Conservation (phyloP, 1,284 basidiomycete species). For the Trichosporon asahii region DNA sequence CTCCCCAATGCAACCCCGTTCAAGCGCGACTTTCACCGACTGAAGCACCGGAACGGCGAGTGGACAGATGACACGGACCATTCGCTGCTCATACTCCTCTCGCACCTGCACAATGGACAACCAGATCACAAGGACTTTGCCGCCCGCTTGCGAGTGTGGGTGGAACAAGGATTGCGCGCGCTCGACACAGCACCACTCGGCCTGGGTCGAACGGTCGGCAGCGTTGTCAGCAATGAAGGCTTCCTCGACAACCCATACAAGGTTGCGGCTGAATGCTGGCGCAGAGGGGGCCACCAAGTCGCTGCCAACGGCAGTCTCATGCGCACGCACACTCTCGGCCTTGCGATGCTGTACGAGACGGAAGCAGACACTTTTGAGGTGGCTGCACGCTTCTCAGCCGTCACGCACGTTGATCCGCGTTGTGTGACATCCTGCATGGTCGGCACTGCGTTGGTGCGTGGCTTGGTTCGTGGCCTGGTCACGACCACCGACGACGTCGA, state of each 20-base stretch:
- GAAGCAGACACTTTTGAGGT: conserved; percentile 13
- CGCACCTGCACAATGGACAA: conserved; percentile 16
- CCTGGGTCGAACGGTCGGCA: conserved; percentile 19
- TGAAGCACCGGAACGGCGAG: conserved; percentile 18
- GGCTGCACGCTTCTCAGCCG: conserved; percentile 11
- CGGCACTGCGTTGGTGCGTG: conserved; percentile 18
- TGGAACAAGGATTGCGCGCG: conserved; percentile 18
- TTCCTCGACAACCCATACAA: conserved; percentile 14
- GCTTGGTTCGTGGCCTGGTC: conserved; percentile 14
- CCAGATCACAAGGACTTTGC: conserved; percentile 11
- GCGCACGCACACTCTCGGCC: conserved; percentile 23
- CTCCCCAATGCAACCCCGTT: conserved; percentile 16
- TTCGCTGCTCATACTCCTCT: conserved; percentile 19
- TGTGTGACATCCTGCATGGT: conserved; percentile 20
- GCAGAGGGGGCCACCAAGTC: neutral
- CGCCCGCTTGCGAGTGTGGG: conserved; percentile 15
- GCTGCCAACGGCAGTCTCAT: conserved; percentile 23
- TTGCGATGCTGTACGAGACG: neutral
- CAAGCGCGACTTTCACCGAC: conserved; percentile 22
- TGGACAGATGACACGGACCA: conserved; percentile 29
- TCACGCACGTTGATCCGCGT: conserved; percentile 24
- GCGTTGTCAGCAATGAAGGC: conserved; percentile 8
- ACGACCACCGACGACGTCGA: neutral
- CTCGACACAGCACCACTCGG: conserved; percentile 21
- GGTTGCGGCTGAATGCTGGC: conserved; percentile 13